These are phyloP conservation scores for Amanita pseudoporphyria DNA, from an alignment of 768 basidiomycete genomes.

Conservation along the genomic window DNA sequence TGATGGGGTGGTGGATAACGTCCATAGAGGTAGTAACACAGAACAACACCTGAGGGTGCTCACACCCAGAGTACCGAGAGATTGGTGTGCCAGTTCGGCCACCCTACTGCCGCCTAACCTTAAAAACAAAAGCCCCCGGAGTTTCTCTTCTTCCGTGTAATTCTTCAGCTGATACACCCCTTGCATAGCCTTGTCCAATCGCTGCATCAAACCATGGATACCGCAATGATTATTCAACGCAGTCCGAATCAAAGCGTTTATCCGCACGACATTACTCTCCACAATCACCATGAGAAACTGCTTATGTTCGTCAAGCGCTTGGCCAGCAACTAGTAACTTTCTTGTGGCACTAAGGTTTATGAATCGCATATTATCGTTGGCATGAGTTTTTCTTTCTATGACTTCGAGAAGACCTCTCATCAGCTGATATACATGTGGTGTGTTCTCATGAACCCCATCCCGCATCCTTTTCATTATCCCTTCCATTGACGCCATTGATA, in stretches of 20 bases:
- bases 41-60: slow-evolving; percentile 9
- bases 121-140: slow-evolving; percentile 12
- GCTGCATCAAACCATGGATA: slow-evolving; percentile 12
- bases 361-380: slow-evolving; percentile 7
- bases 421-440: slow-evolving; percentile 9
- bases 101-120: slow-evolving; percentile 14
- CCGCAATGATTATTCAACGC: slow-evolving; percentile 9
- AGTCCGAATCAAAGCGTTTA: slow-evolving; percentile 10
- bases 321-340: slow-evolving; percentile 5
- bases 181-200: slow-evolving; percentile 10
- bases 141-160: slow-evolving; percentile 14
- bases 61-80: slow-evolving; percentile 12
- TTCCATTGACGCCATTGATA: not conserved
- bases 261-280: slow-evolving; percentile 13
- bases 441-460: slow-evolving; percentile 11
- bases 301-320: slow-evolving; percentile 13
- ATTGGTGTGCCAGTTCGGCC: slow-evolving; percentile 12
- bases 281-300: slow-evolving; percentile 15
- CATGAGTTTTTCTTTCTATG: slow-evolving; percentile 7
- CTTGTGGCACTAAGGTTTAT: slow-evolving; percentile 8
- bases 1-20: not conserved
- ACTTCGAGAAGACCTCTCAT: slow-evolving; percentile 8
- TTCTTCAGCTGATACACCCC: slow-evolving; percentile 12
- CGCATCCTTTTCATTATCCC: slow-evolving; percentile 13
- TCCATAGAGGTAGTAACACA: slow-evolving; percentile 4